phyloP scores from a whole-genome alignment of 495 filamentous ascomycete species.

The Neurospora sp. region DNA sequence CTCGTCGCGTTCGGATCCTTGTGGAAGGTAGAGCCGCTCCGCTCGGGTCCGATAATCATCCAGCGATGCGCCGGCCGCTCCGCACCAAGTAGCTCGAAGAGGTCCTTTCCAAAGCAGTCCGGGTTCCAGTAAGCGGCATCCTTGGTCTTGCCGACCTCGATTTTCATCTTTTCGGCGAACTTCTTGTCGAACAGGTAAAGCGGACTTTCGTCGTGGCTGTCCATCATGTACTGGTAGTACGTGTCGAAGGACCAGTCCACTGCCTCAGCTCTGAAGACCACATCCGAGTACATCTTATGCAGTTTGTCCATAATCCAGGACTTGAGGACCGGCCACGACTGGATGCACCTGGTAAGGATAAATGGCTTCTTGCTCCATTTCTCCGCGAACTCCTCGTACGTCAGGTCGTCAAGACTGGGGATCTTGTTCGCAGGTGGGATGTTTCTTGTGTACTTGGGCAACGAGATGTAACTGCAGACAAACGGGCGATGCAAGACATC shows the following conservation, averaged over 20 bases:
- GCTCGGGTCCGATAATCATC: constrained; percentile 84
- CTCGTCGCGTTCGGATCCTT: constrained; percentile 64
- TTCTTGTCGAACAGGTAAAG: constrained; percentile 84
- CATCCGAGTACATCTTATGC: constrained; percentile 49
- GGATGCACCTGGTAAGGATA: constrained; percentile 77
- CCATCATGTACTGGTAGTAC: constrained; percentile 76
- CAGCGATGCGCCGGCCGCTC: constrained; percentile 83
- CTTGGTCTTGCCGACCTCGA: constrained; percentile 47
- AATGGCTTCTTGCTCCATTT: constrained; percentile 78
- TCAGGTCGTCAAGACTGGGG: constrained; percentile 54
- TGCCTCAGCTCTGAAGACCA: constrained; percentile 78
- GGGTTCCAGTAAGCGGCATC: constrained; percentile 72
- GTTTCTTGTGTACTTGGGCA: constrained; percentile 53
- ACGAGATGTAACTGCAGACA: constrained; percentile 67
- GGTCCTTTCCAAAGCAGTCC: constrained; percentile 76
- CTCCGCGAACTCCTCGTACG: constrained; percentile 59
- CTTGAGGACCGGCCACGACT: constrained; percentile 68
- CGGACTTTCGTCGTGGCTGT: constrained; percentile 79
- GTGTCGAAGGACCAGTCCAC: constrained; percentile 80
- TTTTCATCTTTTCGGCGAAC: constrained; percentile 80
- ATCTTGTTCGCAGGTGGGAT: constrained; percentile 73
- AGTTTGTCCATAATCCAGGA: constrained; percentile 64
- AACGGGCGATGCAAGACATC: constrained; percentile 88
- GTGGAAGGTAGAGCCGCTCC: constrained; percentile 93
- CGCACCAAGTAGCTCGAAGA: constrained; percentile 71